Conservation (phyloP, 192 early-diverging fungal species). For the Backusella parvicylindrica region DNA sequence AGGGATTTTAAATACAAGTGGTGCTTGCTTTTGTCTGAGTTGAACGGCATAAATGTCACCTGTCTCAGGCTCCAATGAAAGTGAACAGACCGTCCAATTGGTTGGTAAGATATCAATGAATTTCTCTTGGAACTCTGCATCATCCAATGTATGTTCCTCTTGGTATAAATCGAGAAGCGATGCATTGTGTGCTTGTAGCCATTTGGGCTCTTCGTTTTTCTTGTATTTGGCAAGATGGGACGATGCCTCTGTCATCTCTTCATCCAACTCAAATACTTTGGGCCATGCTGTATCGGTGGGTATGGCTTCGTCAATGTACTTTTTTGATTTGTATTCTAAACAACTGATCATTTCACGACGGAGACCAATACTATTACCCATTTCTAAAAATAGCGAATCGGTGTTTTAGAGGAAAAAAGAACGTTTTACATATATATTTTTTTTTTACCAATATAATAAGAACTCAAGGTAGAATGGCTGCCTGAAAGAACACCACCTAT, state of each 20-base stretch:
- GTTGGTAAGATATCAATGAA: slow-evolving; percentile 60
- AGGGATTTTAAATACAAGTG: slow-evolving; percentile 70
- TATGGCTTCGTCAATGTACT: not conserved
- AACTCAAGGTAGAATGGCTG: slow-evolving; percentile 26
- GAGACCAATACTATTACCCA: slow-evolving; percentile 55
- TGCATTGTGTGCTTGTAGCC: slow-evolving; percentile 21
- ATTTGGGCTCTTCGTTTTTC: not conserved
- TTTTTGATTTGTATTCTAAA: slow-evolving; percentile 43
- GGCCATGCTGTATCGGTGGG: slow-evolving; percentile 2
- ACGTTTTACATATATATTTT: not conserved
- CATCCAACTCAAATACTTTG: not conserved
- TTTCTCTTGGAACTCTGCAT: slow-evolving; percentile 40
- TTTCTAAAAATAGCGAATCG: too few species aligned
- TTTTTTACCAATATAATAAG: slow-evolving; percentile 51
- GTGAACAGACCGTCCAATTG: slow-evolving; percentile 73
- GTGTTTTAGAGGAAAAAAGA: not conserved
- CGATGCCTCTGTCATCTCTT: not conserved
- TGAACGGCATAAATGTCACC: slow-evolving; percentile 73
- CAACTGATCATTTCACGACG: slow-evolving; percentile 58
- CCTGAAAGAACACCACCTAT: not conserved
- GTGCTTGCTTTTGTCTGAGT: slow-evolving; percentile 40
- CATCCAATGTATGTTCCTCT: slow-evolving; percentile 34
- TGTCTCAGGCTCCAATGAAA: slow-evolving; percentile 67
- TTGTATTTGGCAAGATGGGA: not conserved
- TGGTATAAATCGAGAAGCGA: slow-evolving; percentile 35